Base-by-base conservation (phyloP, 129 eudicot species). In the Chrysanthemum makinoi region DNA sequence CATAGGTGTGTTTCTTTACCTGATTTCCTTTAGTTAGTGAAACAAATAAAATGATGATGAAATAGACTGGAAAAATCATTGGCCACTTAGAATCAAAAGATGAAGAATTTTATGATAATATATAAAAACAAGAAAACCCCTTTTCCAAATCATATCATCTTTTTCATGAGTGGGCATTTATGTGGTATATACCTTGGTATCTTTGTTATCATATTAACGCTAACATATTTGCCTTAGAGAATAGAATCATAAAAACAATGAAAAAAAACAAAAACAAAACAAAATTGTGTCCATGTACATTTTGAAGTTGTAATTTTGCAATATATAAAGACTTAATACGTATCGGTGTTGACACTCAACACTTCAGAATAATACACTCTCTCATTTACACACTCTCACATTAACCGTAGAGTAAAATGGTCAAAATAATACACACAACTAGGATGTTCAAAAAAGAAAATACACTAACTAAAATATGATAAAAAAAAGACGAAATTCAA, bases 1-100 rank as follows among this genome's bases (percentile, higher is more conserved):
- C 89, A 90, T 90, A 73, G 99, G 99, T 95, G 79, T 81, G 83
- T 50, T 68, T 15, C 77, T 63, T 54, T 28, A 44, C 68, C n/a
- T 43, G 13, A 20, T 22, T 56, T 43, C 54, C 15, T 44, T 69
- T 50, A 18, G 9, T 28, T 68, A 55, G 56, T 43, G 26, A 5
- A 62, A 68, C 62, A 63, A 28, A 2, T 2, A 54, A 3, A 24
- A 64, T 71, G 81, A 71, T 64, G 52, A 47, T 39, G 24, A 54
- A 9, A 54, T 63, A 64, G 77, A 64, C 77, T 13, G 50, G 18
- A 61, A 61, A 80, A 66, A 65, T 76, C 76, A 70, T 39, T 58
- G 58, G 68, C 75, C 50, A 72, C 70, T 55, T 69, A 54, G 26
- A 73, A 46, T 46, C 12, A 54, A 44, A 80, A 69, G 72, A 30